Evolutionary conservation across 768 basidiomycete genomes (phyloP).

Genomic region (Scleroderma bovista): DNA sequence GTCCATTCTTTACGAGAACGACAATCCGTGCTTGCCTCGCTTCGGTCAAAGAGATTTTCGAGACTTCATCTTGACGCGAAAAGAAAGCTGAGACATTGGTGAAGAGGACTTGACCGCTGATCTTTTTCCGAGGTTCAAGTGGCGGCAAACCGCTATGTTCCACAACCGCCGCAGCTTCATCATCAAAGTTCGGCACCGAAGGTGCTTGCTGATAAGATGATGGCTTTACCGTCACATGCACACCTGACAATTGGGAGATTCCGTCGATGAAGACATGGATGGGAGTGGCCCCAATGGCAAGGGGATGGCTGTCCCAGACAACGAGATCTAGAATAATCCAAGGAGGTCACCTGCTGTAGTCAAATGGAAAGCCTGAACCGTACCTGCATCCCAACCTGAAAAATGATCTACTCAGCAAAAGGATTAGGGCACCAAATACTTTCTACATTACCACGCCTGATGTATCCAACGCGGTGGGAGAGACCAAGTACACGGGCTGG

Average conservation of each 20-base stretch:
- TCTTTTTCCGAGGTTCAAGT: conserved; percentile 38
- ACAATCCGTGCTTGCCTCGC: not conserved
- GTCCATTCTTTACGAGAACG: conserved; percentile 2
- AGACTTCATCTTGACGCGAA: conserved; percentile 25
- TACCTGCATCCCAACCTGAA: conserved; percentile 67
- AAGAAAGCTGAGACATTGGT: conserved; percentile 55
- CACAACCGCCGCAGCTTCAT: conserved; percentile 53
- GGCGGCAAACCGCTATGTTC: conserved; percentile 70
- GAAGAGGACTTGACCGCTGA: conserved; percentile 48
- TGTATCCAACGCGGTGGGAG: conserved; percentile 68
- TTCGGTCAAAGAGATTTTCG: conserved; percentile 2
- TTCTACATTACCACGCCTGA: conserved; percentile 39
- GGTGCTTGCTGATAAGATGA: conserved; percentile 45
- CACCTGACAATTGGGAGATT: conserved; percentile 55
- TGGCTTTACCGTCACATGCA: conserved; percentile 51
- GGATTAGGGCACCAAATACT: not conserved
- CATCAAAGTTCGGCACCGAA: conserved; percentile 55
- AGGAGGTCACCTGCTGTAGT: not conserved
- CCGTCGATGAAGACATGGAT: conserved; percentile 84
- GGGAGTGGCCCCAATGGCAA: conserved; percentile 73
- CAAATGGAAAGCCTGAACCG: not conserved
- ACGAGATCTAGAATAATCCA: conserved; percentile 48
- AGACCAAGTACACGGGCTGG: conserved; percentile 68
- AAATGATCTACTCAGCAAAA: not conserved
- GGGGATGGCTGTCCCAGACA: conserved; percentile 73